Evolutionary conservation across 768 basidiomycete genomes (phyloP), one percentile per base, ranked within the genome.

Genomic region (Podaxis sp.): DNA sequence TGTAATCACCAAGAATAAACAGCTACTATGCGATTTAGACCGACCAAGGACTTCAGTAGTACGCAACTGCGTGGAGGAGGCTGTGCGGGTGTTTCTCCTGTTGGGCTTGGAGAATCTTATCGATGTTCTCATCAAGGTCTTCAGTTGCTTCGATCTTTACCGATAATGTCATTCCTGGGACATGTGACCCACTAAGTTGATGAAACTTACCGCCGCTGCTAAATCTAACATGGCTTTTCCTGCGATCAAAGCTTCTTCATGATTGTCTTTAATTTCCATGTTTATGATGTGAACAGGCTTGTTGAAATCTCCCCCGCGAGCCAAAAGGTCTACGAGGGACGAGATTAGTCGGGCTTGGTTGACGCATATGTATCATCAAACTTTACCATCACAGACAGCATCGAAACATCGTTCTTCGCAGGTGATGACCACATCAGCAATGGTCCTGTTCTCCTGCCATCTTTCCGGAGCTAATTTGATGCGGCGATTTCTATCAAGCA

Each of bases 351-450:
- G 32, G 42, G 25, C 16, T 21, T 38, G 28, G 25, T 57, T 52
- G 11, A 3, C 25, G 4, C 16, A 23, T 14, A 42, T 37, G 16
- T 35, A 13, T 54, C 10, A n/a, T 47, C 23, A 37, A 40, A 5
- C 71, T 85, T 68, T 67, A 97, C 97, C 97, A 72, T 98, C 97
- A 70, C 95, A 97, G 18, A 99, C 97, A 0, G 94, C 91, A 70
- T 99, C 97, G 72, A 95, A 99, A 73, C 97, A 99, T 56, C 96
- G 86, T 72, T 99, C 97, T 76, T 98, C 97, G 72, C 97, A 99
- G 4, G 97, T 99, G 69, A 99, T 95, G 21, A 99, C 97, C 21
- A 99, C 82, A 70, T 99, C 97, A n/a, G 92, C 93, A 7, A 96
- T 82, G 1, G 84, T 86, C 69, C 78, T 89, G 57, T 83, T 91